phyloP scores from a whole-genome alignment of 495 filamentous ascomycete species.

The Gamarada debralockiae region DNA sequence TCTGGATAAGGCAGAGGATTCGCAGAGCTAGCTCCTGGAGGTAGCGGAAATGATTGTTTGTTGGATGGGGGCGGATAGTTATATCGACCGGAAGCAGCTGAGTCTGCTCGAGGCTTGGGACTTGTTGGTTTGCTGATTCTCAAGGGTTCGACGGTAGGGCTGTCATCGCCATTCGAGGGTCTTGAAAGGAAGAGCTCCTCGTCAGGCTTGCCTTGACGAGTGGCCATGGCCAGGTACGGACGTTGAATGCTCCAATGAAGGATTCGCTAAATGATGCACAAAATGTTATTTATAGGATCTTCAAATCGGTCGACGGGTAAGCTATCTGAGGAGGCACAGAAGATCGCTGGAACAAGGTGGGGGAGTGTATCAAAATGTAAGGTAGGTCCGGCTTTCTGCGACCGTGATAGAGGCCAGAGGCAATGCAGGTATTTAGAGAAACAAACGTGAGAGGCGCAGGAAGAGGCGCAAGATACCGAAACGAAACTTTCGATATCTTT shows the following conservation, averaged over 20 bases:
- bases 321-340: conserved; percentile 18
- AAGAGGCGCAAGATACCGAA: conserved; percentile 11
- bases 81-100: conserved; percentile 38
- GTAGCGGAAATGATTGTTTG: conserved; percentile 47
- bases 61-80: conserved; percentile 43
- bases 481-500: neutral
- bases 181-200: conserved; percentile 76
- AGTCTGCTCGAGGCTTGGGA: conserved; percentile 42
- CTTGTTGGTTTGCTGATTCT: conserved; percentile 72
- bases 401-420: conserved; percentile 13
- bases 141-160: conserved; percentile 77
- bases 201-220: conserved; percentile 47
- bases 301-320: conserved; percentile 15
- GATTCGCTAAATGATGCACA: conserved; percentile 22
- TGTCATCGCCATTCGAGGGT: conserved; percentile 51
- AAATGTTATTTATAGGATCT: conserved; percentile 24
- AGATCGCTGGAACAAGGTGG: conserved; percentile 17
- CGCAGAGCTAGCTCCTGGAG: conserved; percentile 58
- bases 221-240: conserved; percentile 19
- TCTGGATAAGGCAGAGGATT: conserved; percentile 75
- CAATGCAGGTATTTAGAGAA: neutral
- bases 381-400: conserved; percentile 18
- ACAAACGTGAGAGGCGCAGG: conserved; percentile 13
- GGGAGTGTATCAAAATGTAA: conserved; percentile 4
- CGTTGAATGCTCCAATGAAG: conserved; percentile 12